These are phyloP conservation scores for Urochloa ruziziensis DNA, from an alignment of 176 grass and related monocot species.

Conservation along the genomic window DNA sequence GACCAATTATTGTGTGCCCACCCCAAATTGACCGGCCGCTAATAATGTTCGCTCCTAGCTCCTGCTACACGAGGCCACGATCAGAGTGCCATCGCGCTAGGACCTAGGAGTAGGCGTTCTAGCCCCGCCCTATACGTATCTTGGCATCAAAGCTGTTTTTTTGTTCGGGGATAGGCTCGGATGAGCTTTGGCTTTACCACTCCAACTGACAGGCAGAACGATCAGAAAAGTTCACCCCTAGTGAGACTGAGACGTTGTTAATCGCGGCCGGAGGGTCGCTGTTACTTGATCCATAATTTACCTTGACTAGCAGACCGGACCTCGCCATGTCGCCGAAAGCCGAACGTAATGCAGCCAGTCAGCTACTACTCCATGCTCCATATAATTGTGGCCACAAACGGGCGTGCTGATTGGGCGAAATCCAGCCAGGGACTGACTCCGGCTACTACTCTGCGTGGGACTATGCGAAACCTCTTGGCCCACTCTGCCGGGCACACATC, in stretches of 20 bases:
- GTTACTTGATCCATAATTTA: slow-evolving; percentile 34
- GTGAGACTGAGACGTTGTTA: background rate
- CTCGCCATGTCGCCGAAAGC: background rate
- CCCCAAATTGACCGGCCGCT: no score
- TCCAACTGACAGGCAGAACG: background rate
- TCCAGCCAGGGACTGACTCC: slow-evolving; percentile 15
- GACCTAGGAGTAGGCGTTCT: no score
- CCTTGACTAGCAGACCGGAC: background rate
- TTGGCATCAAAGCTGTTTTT: no score
- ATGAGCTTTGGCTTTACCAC: background rate
- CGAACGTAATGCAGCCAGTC: no score
- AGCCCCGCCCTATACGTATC: no score
- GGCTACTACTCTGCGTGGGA: no score
- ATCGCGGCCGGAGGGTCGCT: slow-evolving; percentile 29
- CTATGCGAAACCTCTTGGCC: background rate
- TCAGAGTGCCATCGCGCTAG: no score
- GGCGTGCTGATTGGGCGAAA: slow-evolving; percentile 17
- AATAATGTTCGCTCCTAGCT: no score
- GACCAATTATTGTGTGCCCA: no score
- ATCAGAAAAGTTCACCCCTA: background rate
- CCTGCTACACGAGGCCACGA: no score
- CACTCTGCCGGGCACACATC: background rate
- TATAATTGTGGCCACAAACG: slow-evolving; percentile 30
- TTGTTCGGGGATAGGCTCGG: background rate
- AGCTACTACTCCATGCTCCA: no score